Evolutionary conservation across 257 asterid genomes (phyloP).

Genomic region (Euphrasia confusa): DNA sequence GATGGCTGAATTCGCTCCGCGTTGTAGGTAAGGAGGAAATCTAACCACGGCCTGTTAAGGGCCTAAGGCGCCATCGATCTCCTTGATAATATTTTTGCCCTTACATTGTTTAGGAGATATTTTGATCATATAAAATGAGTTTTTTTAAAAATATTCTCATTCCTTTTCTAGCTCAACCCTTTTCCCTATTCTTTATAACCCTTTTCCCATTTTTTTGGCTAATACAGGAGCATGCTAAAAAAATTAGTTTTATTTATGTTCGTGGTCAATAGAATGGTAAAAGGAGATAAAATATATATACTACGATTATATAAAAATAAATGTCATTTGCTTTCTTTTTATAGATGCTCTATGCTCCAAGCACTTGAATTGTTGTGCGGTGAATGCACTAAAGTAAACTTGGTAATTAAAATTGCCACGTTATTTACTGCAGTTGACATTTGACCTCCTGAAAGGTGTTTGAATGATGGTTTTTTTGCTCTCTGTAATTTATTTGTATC

Average conservation of each 20-base stretch:
- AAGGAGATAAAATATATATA: not conserved
- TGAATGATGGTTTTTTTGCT: not conserved
- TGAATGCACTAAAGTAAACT: not conserved
- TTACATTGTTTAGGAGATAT: not conserved
- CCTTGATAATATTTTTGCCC: not conserved
- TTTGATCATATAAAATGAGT: not conserved
- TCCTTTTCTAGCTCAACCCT: not conserved
- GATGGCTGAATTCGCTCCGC: no score
- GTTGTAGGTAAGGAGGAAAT: no score
- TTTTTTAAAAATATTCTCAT: not conserved
- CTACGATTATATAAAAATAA: not conserved
- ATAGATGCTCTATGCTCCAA: not conserved
- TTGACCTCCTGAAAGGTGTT: slow-evolving; percentile 4
- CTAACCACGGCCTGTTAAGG: no score
- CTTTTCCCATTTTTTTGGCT: not conserved
- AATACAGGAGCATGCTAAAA: not conserved
- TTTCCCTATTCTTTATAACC: not conserved
- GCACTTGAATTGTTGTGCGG: not conserved
- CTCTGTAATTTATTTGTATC: no score
- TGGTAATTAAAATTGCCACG: not conserved
- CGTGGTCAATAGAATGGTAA: not conserved
- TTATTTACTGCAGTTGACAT: slow-evolving; percentile 1
- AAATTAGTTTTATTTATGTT: slow-evolving; percentile 1
- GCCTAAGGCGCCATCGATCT: no score
- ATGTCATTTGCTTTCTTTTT: not conserved